A percentile compares a stretch with the other conserved stretches of the same genome.
phyloP scores from a whole-genome alignment of 345 rosid genomes.

The Acer saccharum region DNA sequence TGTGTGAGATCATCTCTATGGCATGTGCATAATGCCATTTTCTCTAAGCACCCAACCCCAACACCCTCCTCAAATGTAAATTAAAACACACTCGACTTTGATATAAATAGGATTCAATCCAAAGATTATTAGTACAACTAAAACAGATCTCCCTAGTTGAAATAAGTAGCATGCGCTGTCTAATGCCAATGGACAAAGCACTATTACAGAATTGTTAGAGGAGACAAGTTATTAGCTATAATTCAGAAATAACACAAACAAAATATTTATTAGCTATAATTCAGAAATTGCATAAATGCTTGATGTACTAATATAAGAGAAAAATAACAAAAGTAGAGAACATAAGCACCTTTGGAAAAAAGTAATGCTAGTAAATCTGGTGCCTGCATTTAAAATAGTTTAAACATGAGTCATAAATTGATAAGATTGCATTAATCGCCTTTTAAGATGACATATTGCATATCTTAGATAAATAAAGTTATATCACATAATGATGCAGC shows the following conservation, averaged over 20 bases:
- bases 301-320: neutral
- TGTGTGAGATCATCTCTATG: neutral
- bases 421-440: neutral
- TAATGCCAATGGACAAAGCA: conserved; percentile 1
- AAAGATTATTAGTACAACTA: neutral
- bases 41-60: neutral
- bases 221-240: neutral
- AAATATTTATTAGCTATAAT: neutral
- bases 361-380: conserved; percentile 76
- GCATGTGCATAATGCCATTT: neutral
- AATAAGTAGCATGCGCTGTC: neutral
- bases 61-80: neutral
- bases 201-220: neutral
- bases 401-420: neutral
- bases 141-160: neutral
- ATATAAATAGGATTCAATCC: neutral
- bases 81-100: neutral
- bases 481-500: neutral
- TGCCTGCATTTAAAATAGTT: conserved; percentile 57
- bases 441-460: neutral
- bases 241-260: neutral
- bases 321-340: conserved; percentile 9
- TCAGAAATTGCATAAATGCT: conserved; percentile 1
- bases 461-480: neutral
- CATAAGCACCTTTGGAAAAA: conserved; percentile 66